phyloP scores from a whole-genome alignment of 495 filamentous ascomycete species.

The Penicillium samsonianum region DNA sequence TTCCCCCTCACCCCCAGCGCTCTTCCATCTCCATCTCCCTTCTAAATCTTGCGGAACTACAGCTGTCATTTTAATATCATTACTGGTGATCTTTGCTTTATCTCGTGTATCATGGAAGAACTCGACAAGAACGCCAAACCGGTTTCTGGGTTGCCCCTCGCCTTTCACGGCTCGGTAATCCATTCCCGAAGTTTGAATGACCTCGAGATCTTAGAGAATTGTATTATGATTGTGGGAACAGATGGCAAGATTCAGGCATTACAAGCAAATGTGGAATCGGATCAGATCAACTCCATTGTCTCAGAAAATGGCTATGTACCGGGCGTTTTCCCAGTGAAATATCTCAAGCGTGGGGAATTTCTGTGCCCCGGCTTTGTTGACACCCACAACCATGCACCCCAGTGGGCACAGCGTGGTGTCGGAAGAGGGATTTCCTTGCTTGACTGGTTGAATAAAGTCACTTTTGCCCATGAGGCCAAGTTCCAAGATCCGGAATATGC shows the following conservation, averaged over 20 bases:
- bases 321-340: slow-evolving; percentile 36
- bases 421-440: slow-evolving; percentile 59
- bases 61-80: not conserved
- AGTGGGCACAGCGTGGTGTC: slow-evolving; percentile 61
- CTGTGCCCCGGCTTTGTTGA: slow-evolving; percentile 64
- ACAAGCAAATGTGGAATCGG: slow-evolving; percentile 16
- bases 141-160: slow-evolving; percentile 28
- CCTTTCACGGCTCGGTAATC: slow-evolving; percentile 56
- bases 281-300: slow-evolving; percentile 26
- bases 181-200: slow-evolving; percentile 44
- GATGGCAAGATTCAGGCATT: slow-evolving; percentile 46
- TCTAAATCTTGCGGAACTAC: not conserved
- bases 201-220: slow-evolving; percentile 51
- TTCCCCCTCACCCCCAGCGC: not conserved
- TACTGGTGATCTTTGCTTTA: not conserved
- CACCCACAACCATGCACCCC: slow-evolving; percentile 67
- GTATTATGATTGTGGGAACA: slow-evolving; percentile 44
- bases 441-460: slow-evolving; percentile 60
- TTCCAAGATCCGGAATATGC: slow-evolving; percentile 58
- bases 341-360: slow-evolving; percentile 52
- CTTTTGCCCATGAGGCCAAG: slow-evolving; percentile 63
- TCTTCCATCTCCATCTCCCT: not conserved
- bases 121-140: slow-evolving; percentile 18
- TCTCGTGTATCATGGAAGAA: slow-evolving; percentile 12
- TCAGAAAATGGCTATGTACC: slow-evolving; percentile 33